phyloP scores from a whole-genome alignment of 192 early-diverging fungal genomes.

The Backusella westeae region DNA sequence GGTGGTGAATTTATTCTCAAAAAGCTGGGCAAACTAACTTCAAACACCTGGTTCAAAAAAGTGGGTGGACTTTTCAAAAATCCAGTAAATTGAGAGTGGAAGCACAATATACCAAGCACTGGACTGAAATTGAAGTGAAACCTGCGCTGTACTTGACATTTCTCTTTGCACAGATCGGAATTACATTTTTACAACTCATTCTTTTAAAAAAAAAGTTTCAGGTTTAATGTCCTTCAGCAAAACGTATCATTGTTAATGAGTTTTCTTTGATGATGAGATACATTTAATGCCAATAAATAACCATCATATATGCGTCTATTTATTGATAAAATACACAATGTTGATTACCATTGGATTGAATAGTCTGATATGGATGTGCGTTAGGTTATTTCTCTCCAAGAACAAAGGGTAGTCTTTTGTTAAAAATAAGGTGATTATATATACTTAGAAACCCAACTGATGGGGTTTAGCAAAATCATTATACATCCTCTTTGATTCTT shows the following conservation, averaged over 20 bases:
- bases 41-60: no score
- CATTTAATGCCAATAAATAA: neutral
- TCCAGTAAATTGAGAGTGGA: no score
- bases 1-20: no score
- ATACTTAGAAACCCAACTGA: neutral
- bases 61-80: no score
- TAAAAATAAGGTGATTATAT: neutral
- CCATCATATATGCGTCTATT: neutral
- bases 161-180: neutral
- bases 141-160: neutral
- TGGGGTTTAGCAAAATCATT: neutral
- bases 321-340: no score
- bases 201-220: neutral
- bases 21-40: no score
- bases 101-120: no score
- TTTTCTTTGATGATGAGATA: neutral
- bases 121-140: neutral
- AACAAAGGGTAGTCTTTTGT: neutral
- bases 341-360: no score
- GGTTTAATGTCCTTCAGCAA: neutral
- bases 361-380: neutral
- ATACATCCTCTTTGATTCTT: neutral
- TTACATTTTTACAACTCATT: neutral
- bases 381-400: neutral
- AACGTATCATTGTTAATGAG: neutral